Conservation (phyloP, 352 stramenopile genomes). For the Phytophthora cajani region DNA sequence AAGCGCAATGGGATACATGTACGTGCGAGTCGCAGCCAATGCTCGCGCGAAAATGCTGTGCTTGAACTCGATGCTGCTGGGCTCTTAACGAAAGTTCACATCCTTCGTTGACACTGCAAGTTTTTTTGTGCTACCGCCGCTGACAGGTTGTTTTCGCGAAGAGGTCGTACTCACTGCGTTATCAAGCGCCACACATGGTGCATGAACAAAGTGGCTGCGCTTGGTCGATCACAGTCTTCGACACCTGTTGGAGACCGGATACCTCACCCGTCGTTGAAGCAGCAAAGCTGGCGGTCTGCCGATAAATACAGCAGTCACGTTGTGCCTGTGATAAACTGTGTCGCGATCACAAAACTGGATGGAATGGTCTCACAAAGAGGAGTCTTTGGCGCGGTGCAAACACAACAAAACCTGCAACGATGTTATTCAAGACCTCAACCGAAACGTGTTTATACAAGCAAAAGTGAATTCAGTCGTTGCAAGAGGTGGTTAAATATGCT, state of each 20-base stretch:
- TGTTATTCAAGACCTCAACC: too few relatives aligned
- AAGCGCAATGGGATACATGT: too few relatives aligned
- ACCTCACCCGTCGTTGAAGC: background rate
- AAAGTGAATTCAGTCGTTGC: too few relatives aligned
- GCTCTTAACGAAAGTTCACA: background rate
- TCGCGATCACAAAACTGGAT: too few relatives aligned
- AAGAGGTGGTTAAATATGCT: too few relatives aligned
- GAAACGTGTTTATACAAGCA: too few relatives aligned
- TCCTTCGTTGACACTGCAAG: background rate
- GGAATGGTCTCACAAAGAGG: too few relatives aligned
- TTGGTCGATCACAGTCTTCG: slow-evolving; percentile 11
- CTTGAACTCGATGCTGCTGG: background rate
- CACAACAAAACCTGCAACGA: too few relatives aligned
- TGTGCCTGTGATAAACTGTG: too few relatives aligned
- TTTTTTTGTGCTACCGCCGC: background rate
- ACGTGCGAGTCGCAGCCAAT: background rate
- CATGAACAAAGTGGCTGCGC: slow-evolving; percentile 21
- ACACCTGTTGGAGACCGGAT: slow-evolving; percentile 29
- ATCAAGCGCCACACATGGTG: slow-evolving; percentile 22
- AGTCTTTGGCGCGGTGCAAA: too few relatives aligned
- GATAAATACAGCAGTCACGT: background rate
- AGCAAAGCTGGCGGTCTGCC: background rate
- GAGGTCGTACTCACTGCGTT: background rate
- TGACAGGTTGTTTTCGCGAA: slow-evolving; percentile 15
- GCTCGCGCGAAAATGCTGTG: background rate